Conservation (phyloP, 768 basidiomycete species). For the Boletus edulis region DNA sequence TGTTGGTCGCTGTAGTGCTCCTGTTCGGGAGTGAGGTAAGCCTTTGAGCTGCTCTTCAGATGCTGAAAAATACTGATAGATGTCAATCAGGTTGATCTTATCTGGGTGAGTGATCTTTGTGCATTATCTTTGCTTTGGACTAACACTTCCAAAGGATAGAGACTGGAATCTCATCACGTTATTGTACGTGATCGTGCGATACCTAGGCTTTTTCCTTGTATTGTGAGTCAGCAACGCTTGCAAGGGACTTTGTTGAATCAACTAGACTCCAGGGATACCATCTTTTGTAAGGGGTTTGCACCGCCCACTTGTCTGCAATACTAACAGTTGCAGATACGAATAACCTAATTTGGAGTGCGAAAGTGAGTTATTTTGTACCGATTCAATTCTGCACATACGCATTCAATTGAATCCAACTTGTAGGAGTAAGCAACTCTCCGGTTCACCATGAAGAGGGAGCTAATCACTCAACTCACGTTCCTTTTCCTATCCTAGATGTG, state of each 20-base stretch:
- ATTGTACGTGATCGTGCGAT: constrained; percentile 19
- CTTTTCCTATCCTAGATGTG: constrained; percentile 8
- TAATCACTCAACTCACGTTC: background rate
- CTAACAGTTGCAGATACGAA: constrained; percentile 9
- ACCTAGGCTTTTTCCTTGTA: constrained; percentile 14
- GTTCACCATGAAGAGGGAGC: background rate
- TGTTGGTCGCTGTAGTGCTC: constrained; percentile 6
- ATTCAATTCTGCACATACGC: no score
- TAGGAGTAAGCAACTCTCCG: constrained; percentile 9
- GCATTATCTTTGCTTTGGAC: background rate
- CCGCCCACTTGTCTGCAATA: background rate
- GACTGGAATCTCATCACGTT: constrained; percentile 17
- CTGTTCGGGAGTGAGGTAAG: constrained; percentile 11
- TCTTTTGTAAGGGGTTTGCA: constrained; percentile 8
- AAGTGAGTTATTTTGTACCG: constrained; percentile 1
- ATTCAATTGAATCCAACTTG: background rate
- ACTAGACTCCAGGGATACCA: constrained; percentile 3
- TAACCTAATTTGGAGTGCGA: constrained; percentile 3
- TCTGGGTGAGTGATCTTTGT: constrained; percentile 11
- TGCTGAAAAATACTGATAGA: background rate
- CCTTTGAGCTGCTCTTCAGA: background rate
- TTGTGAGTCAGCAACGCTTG: background rate
- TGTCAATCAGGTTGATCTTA: constrained; percentile 13
- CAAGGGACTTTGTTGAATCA: background rate
- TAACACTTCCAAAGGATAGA: constrained; percentile 8